Conservation (phyloP, 805 yeast species). For the Zygosaccharomyces siamensis region DNA sequence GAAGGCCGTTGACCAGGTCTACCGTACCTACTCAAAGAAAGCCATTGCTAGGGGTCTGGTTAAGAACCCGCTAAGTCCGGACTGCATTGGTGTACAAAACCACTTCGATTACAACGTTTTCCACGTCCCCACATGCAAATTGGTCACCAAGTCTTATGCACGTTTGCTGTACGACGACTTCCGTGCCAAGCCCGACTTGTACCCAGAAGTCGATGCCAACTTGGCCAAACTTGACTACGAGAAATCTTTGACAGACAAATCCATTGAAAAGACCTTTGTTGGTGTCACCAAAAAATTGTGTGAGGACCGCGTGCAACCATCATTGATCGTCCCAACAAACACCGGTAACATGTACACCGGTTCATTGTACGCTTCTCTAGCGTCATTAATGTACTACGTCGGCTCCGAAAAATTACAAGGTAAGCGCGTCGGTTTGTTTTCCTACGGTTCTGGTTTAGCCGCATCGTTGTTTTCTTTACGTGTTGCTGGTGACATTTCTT, state of each 20-base stretch:
- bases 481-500: constrained; percentile 74
- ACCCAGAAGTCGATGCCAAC: constrained; percentile 52
- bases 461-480: constrained; percentile 76
- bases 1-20: constrained; percentile 85
- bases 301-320: constrained; percentile 68
- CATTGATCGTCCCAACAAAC: constrained; percentile 85
- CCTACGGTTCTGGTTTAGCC: constrained; percentile 98
- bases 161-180: constrained; percentile 88
- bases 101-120: constrained; percentile 89
- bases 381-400: constrained; percentile 73
- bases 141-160: constrained; percentile 88
- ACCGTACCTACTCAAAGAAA: constrained; percentile 75
- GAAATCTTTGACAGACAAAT: constrained; percentile 70
- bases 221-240: constrained; percentile 62
- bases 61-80: constrained; percentile 42
- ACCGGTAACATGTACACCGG: constrained; percentile 99
- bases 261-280: constrained; percentile 80
- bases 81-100: constrained; percentile 61
- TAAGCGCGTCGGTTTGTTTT: constrained; percentile 87
- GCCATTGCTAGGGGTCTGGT: constrained; percentile 50
- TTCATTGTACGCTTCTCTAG: constrained; percentile 80
- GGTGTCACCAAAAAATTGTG: constrained; percentile 65
- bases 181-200: constrained; percentile 59
- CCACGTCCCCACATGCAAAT: constrained; percentile 98
- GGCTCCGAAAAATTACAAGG: constrained; percentile 69